phyloP scores from a whole-genome alignment of 768 basidiomycete species.

The Rhodotorula toruloides region DNA sequence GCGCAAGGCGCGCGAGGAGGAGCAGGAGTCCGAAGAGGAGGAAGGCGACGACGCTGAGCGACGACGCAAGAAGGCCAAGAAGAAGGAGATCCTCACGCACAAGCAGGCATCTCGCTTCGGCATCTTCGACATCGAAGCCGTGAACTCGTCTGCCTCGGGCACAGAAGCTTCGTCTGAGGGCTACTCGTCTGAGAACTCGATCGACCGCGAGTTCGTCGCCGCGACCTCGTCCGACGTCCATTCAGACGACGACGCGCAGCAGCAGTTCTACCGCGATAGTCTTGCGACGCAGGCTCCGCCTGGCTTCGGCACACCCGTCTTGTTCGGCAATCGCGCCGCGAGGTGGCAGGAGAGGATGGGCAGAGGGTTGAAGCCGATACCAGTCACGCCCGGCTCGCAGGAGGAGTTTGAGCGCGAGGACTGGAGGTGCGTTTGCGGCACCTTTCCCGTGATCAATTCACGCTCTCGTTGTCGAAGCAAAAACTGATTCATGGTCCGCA shows the following conservation, averaged over 20 bases:
- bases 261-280: slow-evolving; percentile 18
- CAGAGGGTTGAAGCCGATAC: background rate
- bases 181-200: slow-evolving; percentile 34
- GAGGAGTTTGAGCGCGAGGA: slow-evolving; percentile 7
- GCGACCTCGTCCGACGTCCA: background rate
- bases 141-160: slow-evolving; percentile 26
- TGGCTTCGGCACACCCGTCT: slow-evolving; percentile 7
- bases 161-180: slow-evolving; percentile 30
- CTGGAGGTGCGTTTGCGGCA: slow-evolving; percentile 19
- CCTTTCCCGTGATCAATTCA: background rate
- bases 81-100: slow-evolving; percentile 31
- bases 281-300: slow-evolving; percentile 20
- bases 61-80: slow-evolving; percentile 6
- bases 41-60: too few relatives aligned
- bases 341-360: slow-evolving; percentile 3
- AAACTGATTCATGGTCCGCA: too few relatives aligned
- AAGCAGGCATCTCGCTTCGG: slow-evolving; percentile 14
- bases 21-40: background rate
- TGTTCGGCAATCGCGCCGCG: background rate
- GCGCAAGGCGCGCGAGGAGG: background rate
- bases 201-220: slow-evolving; percentile 35
- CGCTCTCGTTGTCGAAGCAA: too few relatives aligned
- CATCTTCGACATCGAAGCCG: slow-evolving; percentile 35
- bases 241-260: background rate
- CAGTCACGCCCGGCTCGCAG: slow-evolving; percentile 5